Base-by-base conservation (phyloP, 768 basidiomycete species). In the Cystofilobasidium capitatum region DNA sequence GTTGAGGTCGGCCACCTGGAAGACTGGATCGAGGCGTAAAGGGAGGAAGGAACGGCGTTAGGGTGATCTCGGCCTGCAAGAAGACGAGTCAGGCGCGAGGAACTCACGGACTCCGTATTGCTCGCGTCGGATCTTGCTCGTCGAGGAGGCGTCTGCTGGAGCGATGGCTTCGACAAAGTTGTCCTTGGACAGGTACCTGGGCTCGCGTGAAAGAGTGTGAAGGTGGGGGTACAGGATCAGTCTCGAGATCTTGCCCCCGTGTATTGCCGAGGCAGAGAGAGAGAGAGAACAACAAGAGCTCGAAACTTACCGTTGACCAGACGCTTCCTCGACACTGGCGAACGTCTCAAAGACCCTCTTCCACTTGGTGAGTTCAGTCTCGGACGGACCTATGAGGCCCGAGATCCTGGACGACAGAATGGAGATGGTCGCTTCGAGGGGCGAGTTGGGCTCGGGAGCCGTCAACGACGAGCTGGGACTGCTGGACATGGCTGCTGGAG, bases 151-250 rank as follows among this genome's bases (percentile, higher is more conserved):
- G 39, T 83, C 85, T 58, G 83, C 83, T 2, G 94, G 92, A 37
- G 88, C 91, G 76, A 98, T 93, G 62, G 96, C 93, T 76, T 90
- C 89, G 72, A 98, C 88, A 78, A 99, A 99, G 73, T 86, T 86
- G 36, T 91, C 87, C 40, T 82, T 80, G 78, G 91, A 88, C 57
- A 99, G 82, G 76, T 84, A 94, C 78, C 93, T 97, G 72, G 35
- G 24, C 10, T n/a, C n/a, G n/a, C n/a, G n/a, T n/a, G 47, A 35
- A 3, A 22, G 17, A 31, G 33, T 1, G 36, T 16, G 20, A 33
- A 33, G n/a, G 5, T 22, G 3, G 37, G 17, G n/a, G 40, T 16
- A 24, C 6, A 62, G 7, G 49, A 16, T n/a, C 51, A 55, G 51
- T 33, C 29, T 4, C 24, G 29, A 42, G 40, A 10, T 42, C 40